A percentile compares a stretch with the other conserved stretches of the same genome.
These are phyloP conservation scores for Calocera cornea DNA, from an alignment of 768 basidiomycete species.

Conservation along the genomic window DNA sequence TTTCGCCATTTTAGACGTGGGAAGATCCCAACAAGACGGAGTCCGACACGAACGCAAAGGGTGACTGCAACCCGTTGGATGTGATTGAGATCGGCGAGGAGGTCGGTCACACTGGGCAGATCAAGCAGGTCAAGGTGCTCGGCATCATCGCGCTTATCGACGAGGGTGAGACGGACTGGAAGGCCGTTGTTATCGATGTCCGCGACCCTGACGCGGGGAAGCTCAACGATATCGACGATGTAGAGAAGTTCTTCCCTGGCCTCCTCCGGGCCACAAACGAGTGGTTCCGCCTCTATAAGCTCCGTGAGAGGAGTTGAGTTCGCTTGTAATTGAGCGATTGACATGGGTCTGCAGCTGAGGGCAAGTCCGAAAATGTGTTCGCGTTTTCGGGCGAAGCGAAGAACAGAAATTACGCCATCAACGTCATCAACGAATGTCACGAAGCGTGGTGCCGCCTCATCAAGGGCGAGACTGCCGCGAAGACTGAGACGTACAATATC, in stretches of 20 bases:
- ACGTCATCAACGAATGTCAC: constrained; percentile 97
- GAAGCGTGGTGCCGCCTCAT: constrained; percentile 95
- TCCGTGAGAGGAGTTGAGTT: constrained; percentile 20
- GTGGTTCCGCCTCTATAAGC: constrained; percentile 71
- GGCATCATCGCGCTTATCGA: constrained; percentile 99
- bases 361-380: constrained; percentile 93
- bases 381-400: constrained; percentile 99
- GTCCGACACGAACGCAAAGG: constrained; percentile 95
- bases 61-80: constrained; percentile 98
- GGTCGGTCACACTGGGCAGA: constrained; percentile 89
- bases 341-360: constrained; percentile 40
- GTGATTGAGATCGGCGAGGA: constrained; percentile 99
- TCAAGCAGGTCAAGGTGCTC: constrained; percentile 99
- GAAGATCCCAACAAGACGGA: constrained; percentile 80
- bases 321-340: too few relatives aligned
- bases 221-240: constrained; percentile 97
- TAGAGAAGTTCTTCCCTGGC: constrained; percentile 94
- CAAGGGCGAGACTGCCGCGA: constrained; percentile 57
- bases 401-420: constrained; percentile 98
- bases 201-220: constrained; percentile 89
- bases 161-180: constrained; percentile 99
- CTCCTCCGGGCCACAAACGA: constrained; percentile 94
- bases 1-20: constrained; percentile 60
- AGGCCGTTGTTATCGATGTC: constrained; percentile 95
- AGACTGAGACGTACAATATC: constrained; percentile 60